phyloP scores from a whole-genome alignment of 2,329 filamentous ascomycete species.

The Sarocladium strictum region DNA sequence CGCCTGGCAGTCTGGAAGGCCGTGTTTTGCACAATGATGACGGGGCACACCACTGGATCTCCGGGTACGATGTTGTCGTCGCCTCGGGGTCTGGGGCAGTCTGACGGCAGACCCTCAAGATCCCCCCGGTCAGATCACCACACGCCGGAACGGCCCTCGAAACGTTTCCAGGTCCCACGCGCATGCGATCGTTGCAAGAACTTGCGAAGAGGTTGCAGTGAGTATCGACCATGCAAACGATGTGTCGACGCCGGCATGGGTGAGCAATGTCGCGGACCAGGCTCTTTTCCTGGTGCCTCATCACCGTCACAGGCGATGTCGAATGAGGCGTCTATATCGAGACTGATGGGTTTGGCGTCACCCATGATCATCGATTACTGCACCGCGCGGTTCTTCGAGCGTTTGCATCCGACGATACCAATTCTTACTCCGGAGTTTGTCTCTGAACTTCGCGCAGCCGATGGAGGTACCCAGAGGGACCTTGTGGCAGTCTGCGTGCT shows the following conservation, averaged over 20 bases:
- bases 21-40: neutral
- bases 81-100: neutral
- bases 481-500: slow-evolving; percentile 31
- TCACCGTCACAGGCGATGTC: neutral
- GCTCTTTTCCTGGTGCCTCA: slow-evolving; percentile 15
- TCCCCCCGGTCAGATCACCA: neutral
- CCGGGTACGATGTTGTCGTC: neutral
- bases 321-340: neutral
- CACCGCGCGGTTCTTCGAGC: slow-evolving; percentile 31
- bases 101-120: neutral
- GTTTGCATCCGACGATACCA: slow-evolving; percentile 36
- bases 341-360: slow-evolving; percentile 4
- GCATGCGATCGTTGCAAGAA: slow-evolving; percentile 37
- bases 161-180: slow-evolving; percentile 35
- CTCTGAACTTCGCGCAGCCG: slow-evolving; percentile 20
- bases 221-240: slow-evolving; percentile 36
- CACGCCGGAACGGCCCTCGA: slow-evolving; percentile 16
- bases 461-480: slow-evolving; percentile 18
- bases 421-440: slow-evolving; percentile 34
- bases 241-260: slow-evolving; percentile 35
- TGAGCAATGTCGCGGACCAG: slow-evolving; percentile 23
- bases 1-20: neutral
- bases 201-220: slow-evolving; percentile 37
- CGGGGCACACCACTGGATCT: neutral
- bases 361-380: slow-evolving; percentile 29